Base-by-base conservation (phyloP, 2,329 filamentous ascomycete species). In the Xylariales sp. region DNA sequence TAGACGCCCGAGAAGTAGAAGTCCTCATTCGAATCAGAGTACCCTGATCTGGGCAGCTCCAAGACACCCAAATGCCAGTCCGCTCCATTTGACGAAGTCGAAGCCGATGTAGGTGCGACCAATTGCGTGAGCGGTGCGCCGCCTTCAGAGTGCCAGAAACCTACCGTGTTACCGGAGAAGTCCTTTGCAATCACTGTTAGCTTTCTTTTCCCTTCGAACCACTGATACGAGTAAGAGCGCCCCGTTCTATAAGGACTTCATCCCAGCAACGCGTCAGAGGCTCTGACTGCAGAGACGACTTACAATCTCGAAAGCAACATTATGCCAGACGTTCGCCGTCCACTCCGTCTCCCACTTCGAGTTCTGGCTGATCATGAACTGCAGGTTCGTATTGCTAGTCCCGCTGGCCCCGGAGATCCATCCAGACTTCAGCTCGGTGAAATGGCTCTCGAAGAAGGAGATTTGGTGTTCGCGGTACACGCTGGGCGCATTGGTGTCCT, bases 1-100 rank as follows among this genome's bases (percentile, higher is more conserved):
- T 85, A 88, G 6, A 86, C 79, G 12, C 84, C 83, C 3, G 77
- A 82, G 65, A 85, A 88, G 59, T 77, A 86, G 70, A 82, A 84
- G 58, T 87, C 82, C 66, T 86, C 82, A 24, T 60, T 68, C 3
- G 56, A 60, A 34, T 79, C 74, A 33, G 70, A 61, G 43, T 76
- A 74, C 1, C 78, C 77, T 11, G 66, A 65, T 18, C 76, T 70
- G 12, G 81, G 78, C 41, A 87, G 68, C 50, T 85, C 76, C 35
- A 87, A 69, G 20, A 86, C 75, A 43, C 84, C 84, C 18, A 88
- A 63, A 61, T 88, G 84, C 82, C 38, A 88, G 56, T 88, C 84
- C 2, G 71, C 73, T 25, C 82, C 83, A 58, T 87, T 84, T 33
- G 38, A 40, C 25, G 39, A 43, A 7, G 38, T 42, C 19, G 36